These are phyloP conservation scores for Skeletonema tropicum DNA, from an alignment of 108 stramenopile genomes.

Conservation along the genomic window DNA sequence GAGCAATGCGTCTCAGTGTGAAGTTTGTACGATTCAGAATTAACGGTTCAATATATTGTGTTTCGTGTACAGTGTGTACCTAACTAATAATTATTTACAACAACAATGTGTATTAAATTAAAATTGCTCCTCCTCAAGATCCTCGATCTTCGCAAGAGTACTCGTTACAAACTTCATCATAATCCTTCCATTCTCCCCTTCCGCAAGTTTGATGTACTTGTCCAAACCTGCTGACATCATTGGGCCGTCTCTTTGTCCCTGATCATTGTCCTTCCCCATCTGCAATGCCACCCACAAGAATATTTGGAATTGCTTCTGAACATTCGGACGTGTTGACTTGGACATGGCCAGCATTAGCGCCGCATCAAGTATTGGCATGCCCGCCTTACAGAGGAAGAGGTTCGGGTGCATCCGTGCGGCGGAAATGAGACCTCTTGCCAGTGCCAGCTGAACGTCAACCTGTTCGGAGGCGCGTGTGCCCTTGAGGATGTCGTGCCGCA, in stretches of 20 bases:
- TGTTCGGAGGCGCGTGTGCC: constrained; percentile 54
- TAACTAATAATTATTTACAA: background rate
- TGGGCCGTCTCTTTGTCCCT: constrained; percentile 8
- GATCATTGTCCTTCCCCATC: constrained; percentile 15
- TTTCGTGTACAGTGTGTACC: background rate
- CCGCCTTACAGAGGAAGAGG: constrained; percentile 52
- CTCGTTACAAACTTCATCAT: constrained; percentile 60
- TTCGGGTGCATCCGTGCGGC: constrained; percentile 38
- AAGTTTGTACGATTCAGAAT: background rate
- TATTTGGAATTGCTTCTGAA: constrained; percentile 50
- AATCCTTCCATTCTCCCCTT: constrained; percentile 62
- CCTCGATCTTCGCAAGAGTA: constrained; percentile 45
- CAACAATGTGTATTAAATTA: background rate
- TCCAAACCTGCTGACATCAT: constrained; percentile 42
- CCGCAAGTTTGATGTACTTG: constrained; percentile 53
- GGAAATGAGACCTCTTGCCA: constrained; percentile 47
- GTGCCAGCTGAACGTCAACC: constrained; percentile 47
- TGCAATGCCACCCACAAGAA: constrained; percentile 60
- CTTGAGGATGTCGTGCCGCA: constrained; percentile 51
- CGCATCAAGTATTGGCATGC: constrained; percentile 57
- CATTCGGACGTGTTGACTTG: constrained; percentile 33
- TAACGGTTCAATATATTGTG: background rate
- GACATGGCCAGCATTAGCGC: constrained; percentile 62
- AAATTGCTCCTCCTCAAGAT: constrained; percentile 24
- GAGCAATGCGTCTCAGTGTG: background rate